Conservation (phyloP, 169 alveolate genomes). For the Cryptosporidium meleagridis region DNA sequence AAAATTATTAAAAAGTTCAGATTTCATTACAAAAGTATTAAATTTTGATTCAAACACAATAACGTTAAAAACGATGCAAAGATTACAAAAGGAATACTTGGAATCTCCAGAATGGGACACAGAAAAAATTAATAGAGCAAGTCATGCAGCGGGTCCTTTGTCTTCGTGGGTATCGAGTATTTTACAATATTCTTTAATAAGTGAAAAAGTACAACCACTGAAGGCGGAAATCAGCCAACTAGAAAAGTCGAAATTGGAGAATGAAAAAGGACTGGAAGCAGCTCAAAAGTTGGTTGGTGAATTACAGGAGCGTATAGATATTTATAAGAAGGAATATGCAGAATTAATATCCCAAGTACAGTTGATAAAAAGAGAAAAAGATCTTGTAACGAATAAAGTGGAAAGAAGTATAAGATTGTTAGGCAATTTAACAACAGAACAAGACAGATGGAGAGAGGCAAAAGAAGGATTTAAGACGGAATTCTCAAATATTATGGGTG, state of each 20-base stretch:
- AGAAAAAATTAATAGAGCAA: constrained; percentile 92
- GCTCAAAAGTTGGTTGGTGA: constrained; percentile 82
- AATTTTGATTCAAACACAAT: constrained; percentile 87
- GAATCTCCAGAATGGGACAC: constrained; percentile 93
- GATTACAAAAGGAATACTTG: constrained; percentile 82
- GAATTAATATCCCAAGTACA: constrained; percentile 92
- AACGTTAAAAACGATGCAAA: constrained; percentile 84
- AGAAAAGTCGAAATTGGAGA: constrained; percentile 87
- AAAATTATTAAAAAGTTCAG: constrained; percentile 88
- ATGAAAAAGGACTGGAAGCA: constrained; percentile 87
- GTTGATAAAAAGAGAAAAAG: constrained; percentile 92
- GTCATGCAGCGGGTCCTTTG: constrained; percentile 98
- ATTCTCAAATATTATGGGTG: constrained; percentile 91
- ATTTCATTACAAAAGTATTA: constrained; percentile 90
- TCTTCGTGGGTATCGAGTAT: constrained; percentile 95
- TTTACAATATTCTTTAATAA: constrained; percentile 88
- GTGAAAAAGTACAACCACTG: constrained; percentile 94
- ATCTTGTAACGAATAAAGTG: constrained; percentile 91
- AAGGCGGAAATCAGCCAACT: constrained; percentile 92
- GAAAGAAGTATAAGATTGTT: constrained; percentile 89
- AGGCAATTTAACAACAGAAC: constrained; percentile 89
- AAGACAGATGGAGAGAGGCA: constrained; percentile 92
- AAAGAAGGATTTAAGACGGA: constrained; percentile 84
- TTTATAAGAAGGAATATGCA: constrained; percentile 94
- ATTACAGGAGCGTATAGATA: constrained; percentile 89